A percentile compares a stretch with the other conserved stretches of the same genome.
Conservation (phyloP, 2,329 filamentous ascomycete genomes). For the Sphaerostilbella broomeana region DNA sequence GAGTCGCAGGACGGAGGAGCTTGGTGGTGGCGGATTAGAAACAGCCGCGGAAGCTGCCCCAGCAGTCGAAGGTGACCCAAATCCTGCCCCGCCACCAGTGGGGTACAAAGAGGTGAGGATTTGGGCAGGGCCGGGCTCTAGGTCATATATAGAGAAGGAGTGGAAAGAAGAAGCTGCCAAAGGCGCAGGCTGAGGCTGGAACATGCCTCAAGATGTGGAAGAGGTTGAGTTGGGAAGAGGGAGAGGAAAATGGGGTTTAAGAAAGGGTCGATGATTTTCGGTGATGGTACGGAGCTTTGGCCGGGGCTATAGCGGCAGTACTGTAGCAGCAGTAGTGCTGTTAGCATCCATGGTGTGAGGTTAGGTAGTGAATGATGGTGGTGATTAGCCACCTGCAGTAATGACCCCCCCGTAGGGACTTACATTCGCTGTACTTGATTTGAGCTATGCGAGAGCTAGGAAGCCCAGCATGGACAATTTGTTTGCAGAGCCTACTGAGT, state of each 20-base stretch:
- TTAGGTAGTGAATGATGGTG: too few relatives aligned
- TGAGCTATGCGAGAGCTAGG: too few relatives aligned
- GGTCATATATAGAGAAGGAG: constrained; percentile 32
- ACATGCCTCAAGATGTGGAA: constrained; percentile 36
- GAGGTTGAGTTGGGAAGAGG: not conserved
- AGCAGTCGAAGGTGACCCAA: constrained; percentile 1
- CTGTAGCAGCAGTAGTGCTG: not conserved
- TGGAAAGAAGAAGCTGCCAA: constrained; percentile 37
- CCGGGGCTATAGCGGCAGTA: too few relatives aligned
- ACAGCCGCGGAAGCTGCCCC: constrained; percentile 1
- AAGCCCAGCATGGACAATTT: too few relatives aligned
- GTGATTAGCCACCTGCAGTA: too few relatives aligned
- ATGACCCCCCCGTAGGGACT: too few relatives aligned
- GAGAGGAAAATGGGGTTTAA: not conserved
- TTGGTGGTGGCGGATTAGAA: constrained; percentile 6
- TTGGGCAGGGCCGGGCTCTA: constrained; percentile 24
- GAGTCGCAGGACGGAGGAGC: constrained; percentile 6
- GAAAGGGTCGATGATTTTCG: too few relatives aligned
- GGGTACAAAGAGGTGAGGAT: constrained; percentile 17
- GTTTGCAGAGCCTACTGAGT: too few relatives aligned
- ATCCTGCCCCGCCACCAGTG: constrained; percentile 11
- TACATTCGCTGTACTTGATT: too few relatives aligned
- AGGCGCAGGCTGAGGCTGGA: constrained; percentile 47
- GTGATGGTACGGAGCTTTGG: too few relatives aligned
- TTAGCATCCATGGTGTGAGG: too few relatives aligned